Base-by-base conservation (phyloP, 352 stramenopile genomes). In the Pythium folliculosum region DNA sequence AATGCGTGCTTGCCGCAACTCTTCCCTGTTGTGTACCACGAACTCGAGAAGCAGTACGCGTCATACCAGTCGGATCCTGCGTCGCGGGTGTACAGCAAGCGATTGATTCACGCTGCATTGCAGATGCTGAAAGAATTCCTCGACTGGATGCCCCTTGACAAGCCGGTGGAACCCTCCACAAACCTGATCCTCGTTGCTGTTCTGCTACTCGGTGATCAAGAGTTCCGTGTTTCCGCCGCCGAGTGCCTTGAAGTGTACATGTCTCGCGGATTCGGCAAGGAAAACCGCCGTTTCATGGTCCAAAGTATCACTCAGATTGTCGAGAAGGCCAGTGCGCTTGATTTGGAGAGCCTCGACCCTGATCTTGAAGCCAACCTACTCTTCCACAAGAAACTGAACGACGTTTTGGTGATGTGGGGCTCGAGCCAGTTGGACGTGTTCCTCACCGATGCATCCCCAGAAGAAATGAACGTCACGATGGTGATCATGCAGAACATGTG, bases 61-160 rank as follows among this genome's bases (percentile, higher is more conserved):
- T 40, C 64, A 35, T 88, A 89, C 57, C 81, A 82, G 63, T 60
- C 70, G 0, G 69, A 76, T 0, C 7, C 22, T 14, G 48, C 51
- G 43, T 65, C 77, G 49, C 67, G 71, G 19, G 68, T 68, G 5
- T 61, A 50, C 19, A 89, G 81, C 65, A 77, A 84, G 63, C 75
- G 76, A 53, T 61, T 94, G 8, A 82, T 92, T 25, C 74, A 90
- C 27, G 80, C 83, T 0, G 76, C 79, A 30, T 50, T 94, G 47
- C 68, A 84, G 45, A 91, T 92, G 81, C 67, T 94, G 19, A 90
- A 88, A 56, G 86, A 92, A 66, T 94, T 94, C 67, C 65, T 94
- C 7, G 86, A 94, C 65, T 94, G 86, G 86, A 86, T 94, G 72
- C 86, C 86, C 16, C 61, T 94, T 38, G 81, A 89, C 35, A 76